A percentile compares a stretch with the other conserved stretches of the same genome.
Evolutionary conservation across 345 rosid species (phyloP).

Genomic region (Brassica juncea): DNA sequence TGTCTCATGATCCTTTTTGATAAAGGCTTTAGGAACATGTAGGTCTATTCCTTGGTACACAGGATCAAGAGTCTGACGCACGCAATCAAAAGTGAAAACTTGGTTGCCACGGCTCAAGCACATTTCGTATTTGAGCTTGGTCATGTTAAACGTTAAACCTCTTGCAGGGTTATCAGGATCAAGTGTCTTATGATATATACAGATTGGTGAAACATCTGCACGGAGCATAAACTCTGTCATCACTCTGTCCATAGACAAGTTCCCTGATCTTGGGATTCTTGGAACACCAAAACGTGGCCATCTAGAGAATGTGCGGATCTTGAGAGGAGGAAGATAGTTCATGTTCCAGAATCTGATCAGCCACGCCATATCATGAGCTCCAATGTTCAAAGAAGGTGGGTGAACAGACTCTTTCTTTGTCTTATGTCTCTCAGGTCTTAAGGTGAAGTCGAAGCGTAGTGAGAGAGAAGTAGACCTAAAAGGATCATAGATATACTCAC

Average conservation of each 20-base stretch:
- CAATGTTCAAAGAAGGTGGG: conserved; percentile 65
- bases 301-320: conserved; percentile 78
- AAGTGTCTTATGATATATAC: conserved; percentile 69
- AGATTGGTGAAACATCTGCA: conserved; percentile 68
- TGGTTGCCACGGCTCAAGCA: conserved; percentile 85
- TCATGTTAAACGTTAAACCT: conserved; percentile 74
- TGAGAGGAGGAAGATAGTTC: conserved; percentile 90
- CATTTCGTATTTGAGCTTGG: conserved; percentile 78
- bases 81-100: conserved; percentile 82
- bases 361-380: conserved; percentile 98
- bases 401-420: conserved; percentile 41
- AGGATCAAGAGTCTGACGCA: conserved; percentile 88
- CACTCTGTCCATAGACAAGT: conserved; percentile 88
- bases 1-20: conserved; percentile 59
- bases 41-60: conserved; percentile 92
- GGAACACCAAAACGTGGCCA: conserved; percentile 97
- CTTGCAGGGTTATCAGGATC: conserved; percentile 87
- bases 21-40: conserved; percentile 66
- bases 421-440: conserved; percentile 64
- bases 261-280: conserved; percentile 81
- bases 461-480: conserved; percentile 95
- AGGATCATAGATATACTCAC: conserved; percentile 81
- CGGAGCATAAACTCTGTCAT: conserved; percentile 94
- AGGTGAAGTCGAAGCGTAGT: conserved; percentile 75
- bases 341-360: conserved; percentile 73